These are phyloP conservation scores for Cymbidium sinense DNA, from an alignment of 106 monocot genomes.

Conservation along the genomic window DNA sequence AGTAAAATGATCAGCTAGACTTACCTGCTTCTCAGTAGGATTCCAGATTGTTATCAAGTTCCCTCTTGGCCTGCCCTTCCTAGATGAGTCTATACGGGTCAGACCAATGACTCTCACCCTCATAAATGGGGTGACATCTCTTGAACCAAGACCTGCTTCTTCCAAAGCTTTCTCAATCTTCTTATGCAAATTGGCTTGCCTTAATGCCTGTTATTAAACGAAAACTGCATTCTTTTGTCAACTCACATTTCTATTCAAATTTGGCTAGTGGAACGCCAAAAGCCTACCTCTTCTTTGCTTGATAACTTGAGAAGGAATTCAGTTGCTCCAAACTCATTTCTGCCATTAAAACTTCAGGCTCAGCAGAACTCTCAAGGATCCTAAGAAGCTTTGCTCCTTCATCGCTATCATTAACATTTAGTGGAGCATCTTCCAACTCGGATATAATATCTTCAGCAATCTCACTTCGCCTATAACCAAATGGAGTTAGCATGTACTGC, in stretches of 20 bases:
- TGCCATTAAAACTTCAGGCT: conserved; percentile 87
- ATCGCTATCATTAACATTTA: conserved; percentile 39
- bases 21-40: conserved; percentile 80
- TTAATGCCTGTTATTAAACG: conserved; percentile 39
- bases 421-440: conserved; percentile 32
- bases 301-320: conserved; percentile 53
- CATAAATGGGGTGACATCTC: conserved; percentile 86
- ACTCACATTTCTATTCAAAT: neutral
- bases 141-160: conserved; percentile 63
- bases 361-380: conserved; percentile 68
- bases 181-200: conserved; percentile 45
- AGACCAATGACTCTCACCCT: conserved; percentile 73
- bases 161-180: conserved; percentile 77
- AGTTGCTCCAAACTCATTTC: conserved; percentile 87
- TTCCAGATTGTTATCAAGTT: conserved; percentile 89
- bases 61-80: conserved; percentile 30
- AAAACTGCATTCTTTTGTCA: neutral
- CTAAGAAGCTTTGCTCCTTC: conserved; percentile 75
- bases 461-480: conserved; percentile 40
- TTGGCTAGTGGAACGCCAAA: conserved; percentile 1
- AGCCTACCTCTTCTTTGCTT: conserved; percentile 59
- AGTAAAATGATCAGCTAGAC: neutral
- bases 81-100: conserved; percentile 28
- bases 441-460: conserved; percentile 64
- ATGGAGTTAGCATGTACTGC: conserved; percentile 8